Evolutionary conservation across 75 land plant species (phyloP).

Genomic region (Selaginella tamariscina): DNA sequence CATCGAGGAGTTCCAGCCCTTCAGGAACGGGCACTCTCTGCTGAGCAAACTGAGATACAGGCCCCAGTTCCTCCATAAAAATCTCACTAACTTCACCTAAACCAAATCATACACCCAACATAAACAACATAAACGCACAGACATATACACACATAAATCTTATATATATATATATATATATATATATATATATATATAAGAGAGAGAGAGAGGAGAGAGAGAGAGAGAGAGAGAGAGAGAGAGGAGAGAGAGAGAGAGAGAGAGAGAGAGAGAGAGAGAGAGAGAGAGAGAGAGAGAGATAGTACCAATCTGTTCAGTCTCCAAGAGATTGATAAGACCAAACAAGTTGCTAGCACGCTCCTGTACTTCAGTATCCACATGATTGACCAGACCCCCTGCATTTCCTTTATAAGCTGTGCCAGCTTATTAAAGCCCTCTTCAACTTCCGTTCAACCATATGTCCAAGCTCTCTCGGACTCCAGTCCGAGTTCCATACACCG

Average conservation of each 20-base stretch:
- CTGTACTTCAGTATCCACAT: conserved; percentile 61
- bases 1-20: conserved; percentile 48
- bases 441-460: background rate
- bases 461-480: background rate
- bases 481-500: conserved; percentile 18
- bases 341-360: conserved; percentile 70
- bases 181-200: too few relatives aligned
- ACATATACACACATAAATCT: too few relatives aligned
- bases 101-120: background rate
- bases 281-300: too few relatives aligned
- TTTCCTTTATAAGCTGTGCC: conserved; percentile 41
- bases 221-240: too few relatives aligned
- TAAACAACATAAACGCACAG: background rate
- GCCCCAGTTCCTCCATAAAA: conserved; percentile 57
- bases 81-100: background rate
- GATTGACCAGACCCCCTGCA: conserved; percentile 36
- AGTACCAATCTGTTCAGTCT: too few relatives aligned
- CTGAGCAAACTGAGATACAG: conserved; percentile 67
- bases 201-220: too few relatives aligned
- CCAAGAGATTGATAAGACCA: conserved; percentile 36
- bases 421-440: conserved; percentile 1
- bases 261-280: too few relatives aligned
- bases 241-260: too few relatives aligned
- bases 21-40: conserved; percentile 57
- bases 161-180: too few relatives aligned